Base-by-base conservation (phyloP, 805 yeast genomes). In the Sugiyamaella boreocaroliniensis region DNA sequence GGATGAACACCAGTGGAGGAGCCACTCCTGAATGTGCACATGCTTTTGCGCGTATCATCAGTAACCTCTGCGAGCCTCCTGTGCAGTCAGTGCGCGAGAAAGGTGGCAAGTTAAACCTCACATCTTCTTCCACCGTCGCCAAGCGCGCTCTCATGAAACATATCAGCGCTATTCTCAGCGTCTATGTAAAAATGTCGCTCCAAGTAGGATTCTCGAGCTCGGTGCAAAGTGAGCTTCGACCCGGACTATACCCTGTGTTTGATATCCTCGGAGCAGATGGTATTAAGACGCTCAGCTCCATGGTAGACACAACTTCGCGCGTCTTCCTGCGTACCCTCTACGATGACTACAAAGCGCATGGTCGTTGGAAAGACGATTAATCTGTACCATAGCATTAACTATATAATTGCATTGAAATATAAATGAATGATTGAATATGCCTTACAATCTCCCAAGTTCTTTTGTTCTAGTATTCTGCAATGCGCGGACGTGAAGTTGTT, bases 331-430 rank as follows among this genome's bases (percentile, higher is more conserved):
- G 77, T 62, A 72, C 79, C 0, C 62, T 90, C 42, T 88, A 86
- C 61, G 79, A 79, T 7, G 87, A 85, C 56, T 92, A 88, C 70
- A 80, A 79, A 64, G 82, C 77, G 63, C 76, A 75, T 55, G 97
- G 96, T 47, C 86, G 85, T 67, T 90, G 97, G 97, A 79, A 71
- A 53, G 88, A 81, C 55, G 77, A 75, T 47, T 79, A 65, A 32
- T 9, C 37, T 32, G 12, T 32, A 32, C 37, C n/a, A 32, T 14
- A 32, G 12, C 37, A 11, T 11, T 14, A 32, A 14, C 37, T 5
- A 10, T 32, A 29, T 29, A 29, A 8, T 32, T 10, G n/a, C 37
- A 32, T 22, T 22, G 26, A 22, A 4, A 22, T n/a, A n/a, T n/a
- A n/a, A n/a, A n/a, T n/a, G n/a, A n/a, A n/a, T n/a, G n/a, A n/a